Evolutionary conservation across 257 asterid species (phyloP).

Genomic region (Anisodus acutangulus): DNA sequence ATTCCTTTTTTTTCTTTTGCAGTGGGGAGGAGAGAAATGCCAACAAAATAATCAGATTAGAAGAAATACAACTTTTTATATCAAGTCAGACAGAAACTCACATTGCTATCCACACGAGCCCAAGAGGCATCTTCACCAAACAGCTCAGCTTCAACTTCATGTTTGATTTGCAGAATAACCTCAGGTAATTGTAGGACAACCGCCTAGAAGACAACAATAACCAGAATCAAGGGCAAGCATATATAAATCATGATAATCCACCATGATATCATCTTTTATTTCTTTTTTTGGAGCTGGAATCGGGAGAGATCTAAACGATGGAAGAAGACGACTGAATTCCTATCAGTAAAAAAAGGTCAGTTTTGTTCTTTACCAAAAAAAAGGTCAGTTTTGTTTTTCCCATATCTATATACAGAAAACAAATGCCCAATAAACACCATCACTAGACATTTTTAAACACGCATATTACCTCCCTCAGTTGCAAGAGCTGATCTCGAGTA

Average conservation of each 20-base stretch:
- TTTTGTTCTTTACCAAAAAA: neutral
- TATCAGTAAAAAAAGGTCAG: neutral
- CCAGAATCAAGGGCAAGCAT: slow-evolving; percentile 21
- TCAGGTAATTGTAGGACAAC: slow-evolving; percentile 52
- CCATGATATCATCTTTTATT: neutral
- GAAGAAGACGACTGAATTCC: slow-evolving; percentile 6
- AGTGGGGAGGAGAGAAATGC: neutral
- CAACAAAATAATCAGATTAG: neutral
- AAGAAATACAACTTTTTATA: slow-evolving; percentile 1
- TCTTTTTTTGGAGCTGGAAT: neutral
- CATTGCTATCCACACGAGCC: slow-evolving; percentile 75
- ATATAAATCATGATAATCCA: slow-evolving; percentile 8
- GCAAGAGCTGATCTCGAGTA: slow-evolving; percentile 74
- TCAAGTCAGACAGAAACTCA: slow-evolving; percentile 44
- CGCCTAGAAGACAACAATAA: slow-evolving; percentile 50
- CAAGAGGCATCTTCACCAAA: slow-evolving; percentile 72
- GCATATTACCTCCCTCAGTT: slow-evolving; percentile 73
- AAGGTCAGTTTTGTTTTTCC: neutral
- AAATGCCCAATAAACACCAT: neutral
- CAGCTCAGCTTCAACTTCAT: slow-evolving; percentile 80
- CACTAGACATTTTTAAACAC: neutral
- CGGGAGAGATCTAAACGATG: neutral
- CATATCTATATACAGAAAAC: neutral
- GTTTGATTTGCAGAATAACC: slow-evolving; percentile 69
- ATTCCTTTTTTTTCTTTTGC: neutral